A percentile compares a stretch with the other conserved stretches of the same genome.
These are phyloP conservation scores for Phytophthora citrophthora DNA, from an alignment of 352 stramenopile species.

Conservation along the genomic window DNA sequence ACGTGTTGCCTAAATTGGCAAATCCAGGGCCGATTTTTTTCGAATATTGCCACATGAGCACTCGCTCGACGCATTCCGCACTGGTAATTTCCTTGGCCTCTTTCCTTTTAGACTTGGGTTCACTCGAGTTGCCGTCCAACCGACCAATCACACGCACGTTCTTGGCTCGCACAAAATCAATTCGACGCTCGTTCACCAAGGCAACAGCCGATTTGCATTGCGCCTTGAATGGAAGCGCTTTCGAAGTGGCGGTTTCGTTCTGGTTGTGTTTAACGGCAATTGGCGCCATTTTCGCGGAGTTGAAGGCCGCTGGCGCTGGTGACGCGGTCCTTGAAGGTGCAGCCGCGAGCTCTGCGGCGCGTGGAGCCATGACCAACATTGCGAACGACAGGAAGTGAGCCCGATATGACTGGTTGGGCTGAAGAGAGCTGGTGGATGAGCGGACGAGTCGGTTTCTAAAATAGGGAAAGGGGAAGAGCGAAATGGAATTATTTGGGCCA, in stretches of 20 bases:
- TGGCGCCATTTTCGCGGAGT: slow-evolving; percentile 4
- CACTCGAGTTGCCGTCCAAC: slow-evolving; percentile 34
- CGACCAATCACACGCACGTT: slow-evolving; percentile 56
- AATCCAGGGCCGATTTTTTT: slow-evolving; percentile 84
- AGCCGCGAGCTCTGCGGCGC: slow-evolving; percentile 8
- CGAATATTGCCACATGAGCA: slow-evolving; percentile 67
- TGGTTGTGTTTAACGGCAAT: slow-evolving; percentile 3
- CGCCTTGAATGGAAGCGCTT: slow-evolving; percentile 51
- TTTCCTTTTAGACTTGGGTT: slow-evolving; percentile 30
- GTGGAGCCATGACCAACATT: slow-evolving; percentile 36
- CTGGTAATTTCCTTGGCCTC: slow-evolving; percentile 50
- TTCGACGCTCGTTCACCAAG: slow-evolving; percentile 83
- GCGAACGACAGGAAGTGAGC: slow-evolving; percentile 12
- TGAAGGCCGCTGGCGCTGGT: slow-evolving; percentile 12
- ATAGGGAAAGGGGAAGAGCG: slow-evolving; percentile 15
- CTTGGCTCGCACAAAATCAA: slow-evolving; percentile 78
- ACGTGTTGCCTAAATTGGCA: slow-evolving; percentile 95
- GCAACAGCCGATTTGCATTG: slow-evolving; percentile 77
- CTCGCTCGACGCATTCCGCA: slow-evolving; percentile 50
- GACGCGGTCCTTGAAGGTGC: not conserved
- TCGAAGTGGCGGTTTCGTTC: slow-evolving; percentile 22
- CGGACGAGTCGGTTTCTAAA: slow-evolving; percentile 10
- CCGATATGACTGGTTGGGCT: slow-evolving; percentile 24
- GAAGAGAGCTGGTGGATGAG: slow-evolving; percentile 20
- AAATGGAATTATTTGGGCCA: slow-evolving; percentile 17